Percentiles rank a stretch among this genome's conserved stretches.
Evolutionary conservation across 257 asterid genomes (phyloP).

Genomic region (Solanum piurae): DNA sequence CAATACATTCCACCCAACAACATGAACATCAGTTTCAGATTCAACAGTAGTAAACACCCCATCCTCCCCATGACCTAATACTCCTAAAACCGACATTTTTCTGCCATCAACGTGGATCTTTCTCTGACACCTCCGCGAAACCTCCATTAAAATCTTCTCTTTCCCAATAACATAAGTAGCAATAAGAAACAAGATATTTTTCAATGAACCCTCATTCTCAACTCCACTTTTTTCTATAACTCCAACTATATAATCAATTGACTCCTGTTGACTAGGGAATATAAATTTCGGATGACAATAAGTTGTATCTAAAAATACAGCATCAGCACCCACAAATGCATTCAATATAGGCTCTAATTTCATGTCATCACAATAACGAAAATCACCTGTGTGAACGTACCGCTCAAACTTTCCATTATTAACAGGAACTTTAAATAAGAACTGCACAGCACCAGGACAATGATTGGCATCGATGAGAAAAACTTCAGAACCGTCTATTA

Average conservation of each 20-base stretch:
- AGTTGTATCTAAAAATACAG: constrained; percentile 75
- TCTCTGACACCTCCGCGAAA: constrained; percentile 64
- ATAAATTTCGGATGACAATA: constrained; percentile 79
- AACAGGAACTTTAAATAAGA: constrained; percentile 55
- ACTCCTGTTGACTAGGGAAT: constrained; percentile 81
- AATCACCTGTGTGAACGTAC: constrained; percentile 90
- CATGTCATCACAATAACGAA: constrained; percentile 64
- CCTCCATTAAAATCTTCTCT: constrained; percentile 78
- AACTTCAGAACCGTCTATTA: constrained; percentile 61
- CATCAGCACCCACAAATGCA: constrained; percentile 71
- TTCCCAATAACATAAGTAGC: constrained; percentile 90
- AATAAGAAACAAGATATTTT: constrained; percentile 66
- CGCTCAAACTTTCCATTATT: constrained; percentile 35
- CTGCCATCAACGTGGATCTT: constrained; percentile 52
- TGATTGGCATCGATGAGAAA: constrained; percentile 70
- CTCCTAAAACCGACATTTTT: constrained; percentile 54
- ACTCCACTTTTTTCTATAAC: constrained; percentile 43
- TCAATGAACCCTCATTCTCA: constrained; percentile 30
- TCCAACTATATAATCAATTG: constrained; percentile 64
- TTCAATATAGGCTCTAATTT: constrained; percentile 26
- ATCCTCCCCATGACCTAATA: constrained; percentile 50
- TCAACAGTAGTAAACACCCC: constrained; percentile 65
- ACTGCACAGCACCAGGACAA: constrained; percentile 95
- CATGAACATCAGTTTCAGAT: constrained; percentile 68
- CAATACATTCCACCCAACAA: constrained; percentile 87